Conservation (phyloP, 2,329 filamentous ascomycete genomes). For the Trichoderma guizhouense region DNA sequence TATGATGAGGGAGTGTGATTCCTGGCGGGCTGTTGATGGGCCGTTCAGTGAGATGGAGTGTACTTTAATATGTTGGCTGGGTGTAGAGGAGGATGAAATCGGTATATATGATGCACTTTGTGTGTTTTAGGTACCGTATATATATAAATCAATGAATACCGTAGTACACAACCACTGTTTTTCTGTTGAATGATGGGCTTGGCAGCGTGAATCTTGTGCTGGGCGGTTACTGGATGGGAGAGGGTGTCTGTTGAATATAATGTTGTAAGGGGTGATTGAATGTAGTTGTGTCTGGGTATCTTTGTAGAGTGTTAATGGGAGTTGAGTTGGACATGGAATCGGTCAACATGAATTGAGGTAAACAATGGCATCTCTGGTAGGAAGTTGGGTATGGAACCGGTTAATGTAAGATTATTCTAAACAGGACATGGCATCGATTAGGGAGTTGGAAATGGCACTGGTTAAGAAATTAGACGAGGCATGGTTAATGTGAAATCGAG, state of each 20-base stretch:
- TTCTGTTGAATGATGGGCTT: background rate
- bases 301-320: background rate
- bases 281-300: background rate
- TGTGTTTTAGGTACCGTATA: background rate
- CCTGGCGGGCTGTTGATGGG: slow-evolving; percentile 10
- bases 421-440: background rate
- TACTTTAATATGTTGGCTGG: background rate
- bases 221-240: background rate
- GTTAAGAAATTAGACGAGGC: background rate
- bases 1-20: slow-evolving; percentile 19
- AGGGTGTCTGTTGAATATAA: background rate
- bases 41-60: background rate
- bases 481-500: background rate
- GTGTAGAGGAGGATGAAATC: background rate
- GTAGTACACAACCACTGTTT: background rate
- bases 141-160: background rate
- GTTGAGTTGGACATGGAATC: background rate
- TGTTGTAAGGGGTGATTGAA: background rate
- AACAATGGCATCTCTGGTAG: no score
- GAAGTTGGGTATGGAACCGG: background rate
- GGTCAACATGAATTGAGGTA: no score
- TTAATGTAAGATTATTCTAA: background rate
- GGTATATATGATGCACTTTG: background rate
- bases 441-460: background rate
- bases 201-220: background rate